A percentile compares a stretch with the other conserved stretches of the same genome.
Conservation (phyloP, 169 alveolate species). For the Babesia gibsoni region DNA sequence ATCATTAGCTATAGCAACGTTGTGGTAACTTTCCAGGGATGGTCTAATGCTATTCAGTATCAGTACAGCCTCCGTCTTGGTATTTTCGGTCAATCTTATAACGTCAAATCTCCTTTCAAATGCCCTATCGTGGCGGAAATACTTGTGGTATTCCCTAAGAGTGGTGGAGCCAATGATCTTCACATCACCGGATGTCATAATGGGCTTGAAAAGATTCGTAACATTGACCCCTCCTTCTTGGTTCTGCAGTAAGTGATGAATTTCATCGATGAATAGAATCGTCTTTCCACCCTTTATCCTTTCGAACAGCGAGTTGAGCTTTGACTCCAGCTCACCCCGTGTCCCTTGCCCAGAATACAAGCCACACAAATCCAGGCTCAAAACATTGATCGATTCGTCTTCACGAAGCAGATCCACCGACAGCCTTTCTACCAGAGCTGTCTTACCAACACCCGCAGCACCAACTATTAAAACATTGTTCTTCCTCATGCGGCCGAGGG, state of each 20-base stretch:
- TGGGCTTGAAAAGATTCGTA: conserved; percentile 51
- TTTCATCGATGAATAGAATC: conserved; percentile 66
- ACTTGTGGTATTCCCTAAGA: conserved; percentile 55
- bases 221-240: conserved; percentile 65
- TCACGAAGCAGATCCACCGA: conserved; percentile 47
- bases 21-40: conserved; percentile 49
- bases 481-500: conserved; percentile 78
- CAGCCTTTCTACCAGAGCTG: conserved; percentile 65
- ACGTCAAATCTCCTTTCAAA: conserved; percentile 68
- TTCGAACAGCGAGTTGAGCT: conserved; percentile 54
- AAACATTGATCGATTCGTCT: conserved; percentile 52
- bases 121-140: conserved; percentile 62
- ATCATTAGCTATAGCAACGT: conserved; percentile 49
- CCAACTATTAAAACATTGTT: conserved; percentile 73
- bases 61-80: conserved; percentile 42
- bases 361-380: conserved; percentile 62
- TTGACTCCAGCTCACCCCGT: conserved; percentile 25
- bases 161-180: conserved; percentile 70
- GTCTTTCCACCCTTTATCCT: conserved; percentile 50
- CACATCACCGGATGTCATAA: conserved; percentile 53
- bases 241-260: conserved; percentile 60
- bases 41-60: conserved; percentile 59
- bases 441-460: conserved; percentile 70
- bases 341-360: conserved; percentile 63
- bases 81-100: conserved; percentile 51